Evolutionary conservation across 371 early-diverging fungal genomes (phyloP).

Genomic region (Syncephalastrum sp.): DNA sequence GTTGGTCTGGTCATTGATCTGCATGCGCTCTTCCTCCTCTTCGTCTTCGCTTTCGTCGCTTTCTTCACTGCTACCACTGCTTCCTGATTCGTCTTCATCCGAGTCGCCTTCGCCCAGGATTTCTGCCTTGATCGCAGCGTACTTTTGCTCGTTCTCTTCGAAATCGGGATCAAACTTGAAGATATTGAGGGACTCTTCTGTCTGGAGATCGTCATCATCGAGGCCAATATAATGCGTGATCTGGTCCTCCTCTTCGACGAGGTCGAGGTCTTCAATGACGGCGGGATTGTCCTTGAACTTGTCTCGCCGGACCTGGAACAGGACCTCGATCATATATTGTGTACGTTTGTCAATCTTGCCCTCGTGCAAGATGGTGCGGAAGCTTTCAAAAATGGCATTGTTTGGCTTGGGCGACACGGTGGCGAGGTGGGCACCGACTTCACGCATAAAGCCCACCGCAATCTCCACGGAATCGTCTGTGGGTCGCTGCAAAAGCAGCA

Average conservation of each 20-base stretch:
- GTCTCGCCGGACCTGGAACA: slow-evolving; percentile 94
- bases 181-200: slow-evolving; percentile 80
- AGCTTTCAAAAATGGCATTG: slow-evolving; percentile 91
- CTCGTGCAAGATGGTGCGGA: slow-evolving; percentile 91
- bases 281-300: slow-evolving; percentile 88
- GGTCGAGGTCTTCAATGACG: slow-evolving; percentile 79
- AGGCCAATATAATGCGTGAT: slow-evolving; percentile 88
- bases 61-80: slow-evolving; percentile 60
- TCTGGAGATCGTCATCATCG: slow-evolving; percentile 85
- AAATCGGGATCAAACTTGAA: slow-evolving; percentile 87
- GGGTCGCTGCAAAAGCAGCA: slow-evolving; percentile 85
- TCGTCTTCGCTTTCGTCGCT: slow-evolving; percentile 41
- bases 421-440: slow-evolving; percentile 84
- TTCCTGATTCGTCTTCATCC: slow-evolving; percentile 53
- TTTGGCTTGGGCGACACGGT: slow-evolving; percentile 79
- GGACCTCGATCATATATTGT: slow-evolving; percentile 97
- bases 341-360: slow-evolving; percentile 92
- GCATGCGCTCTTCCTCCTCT: slow-evolving; percentile 50
- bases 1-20: slow-evolving; percentile 90
- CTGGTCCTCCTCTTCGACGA: slow-evolving; percentile 96
- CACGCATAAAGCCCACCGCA: slow-evolving; percentile 95
- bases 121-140: slow-evolving; percentile 78
- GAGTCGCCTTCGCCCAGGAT: slow-evolving; percentile 85
- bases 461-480: slow-evolving; percentile 98
- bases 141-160: slow-evolving; percentile 81